phyloP scores from a whole-genome alignment of 116 monocot genomes.

The Papilionanthe hybrid region DNA sequence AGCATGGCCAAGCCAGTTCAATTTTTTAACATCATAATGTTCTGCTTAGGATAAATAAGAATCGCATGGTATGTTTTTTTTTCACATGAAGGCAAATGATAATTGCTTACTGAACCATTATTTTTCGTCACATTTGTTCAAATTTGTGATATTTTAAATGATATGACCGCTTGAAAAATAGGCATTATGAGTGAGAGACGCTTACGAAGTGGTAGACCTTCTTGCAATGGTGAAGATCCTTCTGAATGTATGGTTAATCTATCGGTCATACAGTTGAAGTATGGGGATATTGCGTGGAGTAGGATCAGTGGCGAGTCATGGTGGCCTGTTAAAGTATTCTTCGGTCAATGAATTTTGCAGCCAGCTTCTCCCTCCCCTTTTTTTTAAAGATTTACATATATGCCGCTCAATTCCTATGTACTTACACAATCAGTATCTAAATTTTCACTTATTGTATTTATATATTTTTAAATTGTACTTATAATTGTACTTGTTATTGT shows the following conservation, averaged over 20 bases:
- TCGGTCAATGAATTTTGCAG: neutral
- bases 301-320: constrained; percentile 25
- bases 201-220: neutral
- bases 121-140: neutral
- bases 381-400: neutral
- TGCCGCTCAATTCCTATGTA: neutral
- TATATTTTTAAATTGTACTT: too few species aligned
- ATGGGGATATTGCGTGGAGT: constrained; percentile 37
- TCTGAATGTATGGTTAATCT: constrained; percentile 11
- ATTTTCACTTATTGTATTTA: too few species aligned
- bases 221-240: constrained; percentile 6
- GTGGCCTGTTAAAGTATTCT: constrained; percentile 47
- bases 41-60: too few species aligned
- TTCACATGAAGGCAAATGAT: neutral
- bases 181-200: constrained; percentile 14
- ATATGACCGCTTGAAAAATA: neutral
- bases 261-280: neutral
- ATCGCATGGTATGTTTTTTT: too few species aligned
- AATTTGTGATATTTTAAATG: neutral
- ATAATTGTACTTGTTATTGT: too few species aligned
- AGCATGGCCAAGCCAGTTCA: too few species aligned
- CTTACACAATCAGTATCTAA: too few species aligned
- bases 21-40: too few species aligned
- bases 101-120: neutral
- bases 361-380: neutral